A percentile compares a stretch with the other conserved stretches of the same genome.
Conservation (phyloP, 31 red algal species). For the Asparagopsis taxiformis region DNA sequence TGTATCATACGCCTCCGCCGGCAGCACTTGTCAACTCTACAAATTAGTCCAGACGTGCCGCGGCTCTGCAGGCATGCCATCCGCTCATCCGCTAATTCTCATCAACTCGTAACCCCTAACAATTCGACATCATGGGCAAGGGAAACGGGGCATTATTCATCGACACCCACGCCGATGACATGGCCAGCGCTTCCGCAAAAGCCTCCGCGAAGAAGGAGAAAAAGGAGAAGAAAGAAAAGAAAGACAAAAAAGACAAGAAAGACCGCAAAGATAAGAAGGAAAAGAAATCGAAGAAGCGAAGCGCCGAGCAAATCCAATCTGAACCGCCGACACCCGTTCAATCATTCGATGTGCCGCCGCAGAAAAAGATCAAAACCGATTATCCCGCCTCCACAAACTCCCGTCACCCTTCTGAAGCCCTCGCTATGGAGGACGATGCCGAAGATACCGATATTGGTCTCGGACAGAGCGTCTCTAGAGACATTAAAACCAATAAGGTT, state of each 20-base stretch:
- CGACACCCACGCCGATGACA: background rate
- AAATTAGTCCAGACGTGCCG: background rate
- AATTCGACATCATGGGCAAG: constrained; percentile 8
- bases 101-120: background rate
- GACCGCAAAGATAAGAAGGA: constrained; percentile 17
- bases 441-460: constrained; percentile 51
- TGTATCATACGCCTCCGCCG: background rate
- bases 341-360: background rate
- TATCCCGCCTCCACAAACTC: background rate
- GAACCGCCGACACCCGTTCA: background rate
- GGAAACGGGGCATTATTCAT: constrained; percentile 4
- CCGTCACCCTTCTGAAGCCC: background rate
- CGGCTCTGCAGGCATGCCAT: background rate
- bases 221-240: constrained; percentile 35
- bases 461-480: constrained; percentile 4
- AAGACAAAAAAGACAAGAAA: constrained; percentile 14
- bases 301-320: background rate
- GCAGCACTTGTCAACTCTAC: background rate
- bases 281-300: constrained; percentile 5
- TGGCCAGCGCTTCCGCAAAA: background rate
- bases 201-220: constrained; percentile 10
- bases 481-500: constrained; percentile 24
- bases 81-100: background rate
- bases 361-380: constrained; percentile 17
- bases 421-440: constrained; percentile 21